A percentile compares a stretch with the other conserved stretches of the same genome.
These are phyloP conservation scores for Amaranthus tricolor DNA, from an alignment of 179 eudicot species.

Conservation along the genomic window DNA sequence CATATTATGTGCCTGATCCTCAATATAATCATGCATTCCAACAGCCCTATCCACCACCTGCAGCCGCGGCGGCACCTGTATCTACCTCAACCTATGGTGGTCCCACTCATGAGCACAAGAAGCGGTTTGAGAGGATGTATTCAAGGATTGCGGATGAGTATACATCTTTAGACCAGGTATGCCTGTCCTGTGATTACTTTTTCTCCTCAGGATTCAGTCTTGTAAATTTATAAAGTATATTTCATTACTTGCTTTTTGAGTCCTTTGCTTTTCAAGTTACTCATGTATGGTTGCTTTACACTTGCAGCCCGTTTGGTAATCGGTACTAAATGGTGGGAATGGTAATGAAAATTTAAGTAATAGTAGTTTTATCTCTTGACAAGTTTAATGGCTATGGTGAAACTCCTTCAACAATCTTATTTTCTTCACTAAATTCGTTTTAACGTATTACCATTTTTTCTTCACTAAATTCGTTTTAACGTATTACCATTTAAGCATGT, in stretches of 20 bases:
- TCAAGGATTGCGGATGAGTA: slow-evolving; percentile 14
- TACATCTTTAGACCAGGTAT: slow-evolving; percentile 10
- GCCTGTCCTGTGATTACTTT: not conserved
- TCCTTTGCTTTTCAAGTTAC: not conserved
- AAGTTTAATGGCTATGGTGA: no score
- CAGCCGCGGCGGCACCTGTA: not conserved
- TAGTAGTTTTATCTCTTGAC: no score
- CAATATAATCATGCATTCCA: not conserved
- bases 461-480: no score
- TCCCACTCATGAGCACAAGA: slow-evolving; percentile 5
- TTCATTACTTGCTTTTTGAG: not conserved
- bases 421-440: no score
- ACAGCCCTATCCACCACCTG: not conserved
- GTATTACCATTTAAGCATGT: no score
- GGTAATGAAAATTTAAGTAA: no score
- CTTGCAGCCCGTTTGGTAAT: not conserved
- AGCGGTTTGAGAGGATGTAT: slow-evolving; percentile 12
- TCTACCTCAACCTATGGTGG: not conserved
- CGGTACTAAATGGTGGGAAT: not conserved
- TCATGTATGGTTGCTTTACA: not conserved
- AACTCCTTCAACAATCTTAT: no score
- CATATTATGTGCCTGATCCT: not conserved
- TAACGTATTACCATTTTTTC: no score
- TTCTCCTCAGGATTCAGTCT: no score
- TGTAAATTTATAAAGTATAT: not conserved